Evolutionary conservation across 2,329 filamentous ascomycete genomes (phyloP).

Genomic region (Aspergillus sojae): DNA sequence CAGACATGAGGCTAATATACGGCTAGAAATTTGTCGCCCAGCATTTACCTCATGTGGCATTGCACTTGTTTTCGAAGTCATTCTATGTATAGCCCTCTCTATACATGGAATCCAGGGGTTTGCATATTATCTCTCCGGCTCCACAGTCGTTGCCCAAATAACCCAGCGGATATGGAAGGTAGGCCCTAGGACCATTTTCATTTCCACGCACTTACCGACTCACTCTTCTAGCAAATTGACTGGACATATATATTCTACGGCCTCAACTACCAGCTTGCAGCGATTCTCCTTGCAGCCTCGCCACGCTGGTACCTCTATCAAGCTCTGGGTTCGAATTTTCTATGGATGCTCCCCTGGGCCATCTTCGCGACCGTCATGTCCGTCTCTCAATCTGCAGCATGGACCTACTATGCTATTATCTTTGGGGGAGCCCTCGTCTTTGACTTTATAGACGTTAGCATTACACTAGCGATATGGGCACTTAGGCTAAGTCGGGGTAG

Average conservation of each 20-base stretch:
- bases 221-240: no score
- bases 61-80: slow-evolving; percentile 53
- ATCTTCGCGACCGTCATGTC: slow-evolving; percentile 48
- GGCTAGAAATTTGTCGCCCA: slow-evolving; percentile 51
- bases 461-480: not conserved
- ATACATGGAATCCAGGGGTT: slow-evolving; percentile 62
- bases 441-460: slow-evolving; percentile 19
- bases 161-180: slow-evolving; percentile 66
- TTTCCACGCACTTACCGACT: no score
- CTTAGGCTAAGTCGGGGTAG: no score
- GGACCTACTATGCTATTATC: slow-evolving; percentile 26
- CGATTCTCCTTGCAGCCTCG: slow-evolving; percentile 64
- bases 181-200: no score
- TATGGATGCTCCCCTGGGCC: slow-evolving; percentile 72
- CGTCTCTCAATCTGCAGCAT: slow-evolving; percentile 16
- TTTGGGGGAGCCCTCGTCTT: slow-evolving; percentile 28
- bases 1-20: not conserved
- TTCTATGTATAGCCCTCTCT: slow-evolving; percentile 65
- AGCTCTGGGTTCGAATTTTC: slow-evolving; percentile 65
- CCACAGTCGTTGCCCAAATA: slow-evolving; percentile 60
- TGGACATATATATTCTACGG: slow-evolving; percentile 5
- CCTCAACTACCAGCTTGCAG: slow-evolving; percentile 63
- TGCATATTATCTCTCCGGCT: slow-evolving; percentile 63
- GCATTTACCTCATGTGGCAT: slow-evolving; percentile 57
- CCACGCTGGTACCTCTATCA: slow-evolving; percentile 71